phyloP scores from a whole-genome alignment of 495 filamentous ascomycete genomes.

The Cercophora samala region DNA sequence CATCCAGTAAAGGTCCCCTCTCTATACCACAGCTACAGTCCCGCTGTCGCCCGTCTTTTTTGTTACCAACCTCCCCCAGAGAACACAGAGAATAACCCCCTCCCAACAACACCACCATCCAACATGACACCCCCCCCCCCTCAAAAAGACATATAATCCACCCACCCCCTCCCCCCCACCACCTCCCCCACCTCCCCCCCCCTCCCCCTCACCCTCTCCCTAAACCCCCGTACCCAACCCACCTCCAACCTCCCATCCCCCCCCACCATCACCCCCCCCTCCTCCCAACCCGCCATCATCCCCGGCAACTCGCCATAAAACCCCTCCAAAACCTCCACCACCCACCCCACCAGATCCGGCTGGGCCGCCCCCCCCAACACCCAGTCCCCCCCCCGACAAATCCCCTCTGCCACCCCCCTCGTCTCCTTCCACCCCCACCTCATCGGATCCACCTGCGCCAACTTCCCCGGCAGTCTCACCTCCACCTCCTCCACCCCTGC shows the following conservation, averaged over 20 bases:
- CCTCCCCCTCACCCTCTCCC: conserved; percentile 21
- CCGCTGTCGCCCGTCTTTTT: no score
- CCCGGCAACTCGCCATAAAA: conserved; percentile 31
- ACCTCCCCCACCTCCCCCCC: conserved; percentile 26
- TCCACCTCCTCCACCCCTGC: not conserved
- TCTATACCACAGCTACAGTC: no score
- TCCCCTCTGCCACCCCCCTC: conserved; percentile 32
- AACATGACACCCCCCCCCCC: no score
- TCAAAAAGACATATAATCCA: conserved; percentile 22
- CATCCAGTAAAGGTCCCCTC: not conserved
- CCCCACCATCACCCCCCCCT: not conserved
- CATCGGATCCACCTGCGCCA: conserved; percentile 29
- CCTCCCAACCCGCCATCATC: not conserved
- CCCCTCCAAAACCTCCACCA: conserved; percentile 32
- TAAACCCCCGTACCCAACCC: conserved; percentile 43
- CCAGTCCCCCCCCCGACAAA: conserved; percentile 42
- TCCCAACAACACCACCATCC: no score
- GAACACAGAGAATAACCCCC: no score
- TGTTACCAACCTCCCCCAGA: no score
- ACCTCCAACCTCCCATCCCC: conserved; percentile 32
- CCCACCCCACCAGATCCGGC: conserved; percentile 40
- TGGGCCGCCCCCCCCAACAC: conserved; percentile 34
- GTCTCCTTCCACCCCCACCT: conserved; percentile 27
- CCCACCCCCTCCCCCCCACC: conserved; percentile 24
- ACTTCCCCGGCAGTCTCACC: conserved; percentile 12